Percentiles rank a stretch among this genome's conserved stretches.
phyloP scores from a whole-genome alignment of 768 basidiomycete genomes.

The Boletus reticulatus region DNA sequence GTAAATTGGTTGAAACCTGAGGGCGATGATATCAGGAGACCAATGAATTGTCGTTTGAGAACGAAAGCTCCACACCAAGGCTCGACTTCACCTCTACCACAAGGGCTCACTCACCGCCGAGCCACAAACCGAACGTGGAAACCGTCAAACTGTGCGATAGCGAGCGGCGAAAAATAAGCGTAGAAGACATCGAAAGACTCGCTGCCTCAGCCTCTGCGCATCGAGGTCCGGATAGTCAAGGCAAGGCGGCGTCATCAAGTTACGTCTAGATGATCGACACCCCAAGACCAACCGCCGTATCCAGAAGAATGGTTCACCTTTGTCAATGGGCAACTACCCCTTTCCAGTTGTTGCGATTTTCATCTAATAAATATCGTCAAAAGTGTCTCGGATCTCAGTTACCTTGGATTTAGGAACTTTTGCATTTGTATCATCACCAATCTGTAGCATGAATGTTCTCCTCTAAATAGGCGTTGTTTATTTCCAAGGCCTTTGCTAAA shows the following conservation, averaged over 20 bases:
- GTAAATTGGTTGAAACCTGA: neutral
- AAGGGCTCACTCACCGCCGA: neutral
- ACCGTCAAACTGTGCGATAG: neutral
- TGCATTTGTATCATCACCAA: neutral
- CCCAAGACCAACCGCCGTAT: no score
- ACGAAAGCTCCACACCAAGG: neutral
- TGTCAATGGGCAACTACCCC: no score
- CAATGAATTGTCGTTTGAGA: neutral
- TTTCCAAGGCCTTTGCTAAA: slow-evolving; percentile 27
- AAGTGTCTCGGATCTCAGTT: neutral
- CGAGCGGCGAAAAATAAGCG: slow-evolving; percentile 1
- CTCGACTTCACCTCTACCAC: neutral
- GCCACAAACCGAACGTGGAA: neutral
- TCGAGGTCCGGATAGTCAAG: neutral
- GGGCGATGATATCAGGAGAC: neutral
- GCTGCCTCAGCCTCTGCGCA: slow-evolving; percentile 7
- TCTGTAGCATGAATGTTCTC: neutral
- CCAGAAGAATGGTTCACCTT: neutral
- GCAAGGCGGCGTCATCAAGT: neutral
- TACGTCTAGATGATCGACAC: neutral
- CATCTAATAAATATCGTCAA: neutral
- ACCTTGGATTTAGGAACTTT: neutral
- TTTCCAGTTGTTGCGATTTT: neutral
- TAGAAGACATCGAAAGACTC: slow-evolving; percentile 16
- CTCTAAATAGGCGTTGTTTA: slow-evolving; percentile 12